Percentiles rank a stretch among this genome's conserved stretches.
Evolutionary conservation across 1,284 basidiomycete genomes (phyloP).

Genomic region (Pascua guehoae): DNA sequence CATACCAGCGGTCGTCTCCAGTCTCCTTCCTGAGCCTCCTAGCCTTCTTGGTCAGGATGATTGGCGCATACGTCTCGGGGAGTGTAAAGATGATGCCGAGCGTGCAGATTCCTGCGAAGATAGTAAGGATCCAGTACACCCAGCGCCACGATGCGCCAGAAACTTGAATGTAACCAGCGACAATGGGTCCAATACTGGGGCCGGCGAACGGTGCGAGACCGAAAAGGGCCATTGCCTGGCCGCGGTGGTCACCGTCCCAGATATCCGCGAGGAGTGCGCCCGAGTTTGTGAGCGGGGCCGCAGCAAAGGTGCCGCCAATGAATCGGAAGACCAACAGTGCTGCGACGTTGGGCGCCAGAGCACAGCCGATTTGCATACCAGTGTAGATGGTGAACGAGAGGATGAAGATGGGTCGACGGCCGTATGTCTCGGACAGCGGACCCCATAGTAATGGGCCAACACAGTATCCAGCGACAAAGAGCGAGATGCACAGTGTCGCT

Average conservation of each 20-base stretch:
- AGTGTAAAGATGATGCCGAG: constrained; percentile 60
- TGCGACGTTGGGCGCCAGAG: constrained; percentile 60
- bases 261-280: constrained; percentile 57
- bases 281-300: constrained; percentile 52
- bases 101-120: constrained; percentile 54
- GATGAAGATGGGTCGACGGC: constrained; percentile 63
- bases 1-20: constrained; percentile 62
- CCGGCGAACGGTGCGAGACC: constrained; percentile 70
- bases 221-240: constrained; percentile 66
- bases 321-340: constrained; percentile 66
- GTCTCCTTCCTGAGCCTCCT: constrained; percentile 57
- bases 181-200: constrained; percentile 59
- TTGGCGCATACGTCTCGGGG: constrained; percentile 66
- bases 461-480: constrained; percentile 51
- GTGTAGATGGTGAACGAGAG: constrained; percentile 63
- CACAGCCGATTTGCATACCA: constrained; percentile 58
- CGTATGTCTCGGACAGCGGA: constrained; percentile 56
- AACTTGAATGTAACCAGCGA: constrained; percentile 59
- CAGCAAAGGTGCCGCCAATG: constrained; percentile 61
- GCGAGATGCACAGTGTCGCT: constrained; percentile 50
- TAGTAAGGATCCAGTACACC: constrained; percentile 67
- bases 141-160: constrained; percentile 50
- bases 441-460: constrained; percentile 63
- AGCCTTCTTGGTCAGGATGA: constrained; percentile 57
- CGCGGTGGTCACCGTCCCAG: constrained; percentile 66